These are phyloP conservation scores for Cryoendolithus antarcticus DNA, from an alignment of 2,329 filamentous ascomycete genomes.

Conservation along the genomic window DNA sequence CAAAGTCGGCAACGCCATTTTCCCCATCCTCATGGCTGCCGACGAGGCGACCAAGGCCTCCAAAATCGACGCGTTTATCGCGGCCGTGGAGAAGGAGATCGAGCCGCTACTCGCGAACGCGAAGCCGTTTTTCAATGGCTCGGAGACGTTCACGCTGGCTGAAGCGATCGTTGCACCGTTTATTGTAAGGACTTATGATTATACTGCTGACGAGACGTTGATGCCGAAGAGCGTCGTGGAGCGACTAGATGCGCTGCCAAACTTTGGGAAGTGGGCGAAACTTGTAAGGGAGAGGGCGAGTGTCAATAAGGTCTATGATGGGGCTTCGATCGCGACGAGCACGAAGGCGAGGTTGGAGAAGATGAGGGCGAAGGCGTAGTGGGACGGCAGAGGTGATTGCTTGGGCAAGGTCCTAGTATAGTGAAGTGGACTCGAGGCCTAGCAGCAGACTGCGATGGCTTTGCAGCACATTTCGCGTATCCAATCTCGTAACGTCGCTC, in stretches of 20 bases:
- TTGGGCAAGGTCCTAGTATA: too few species aligned
- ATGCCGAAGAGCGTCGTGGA: slow-evolving; percentile 37
- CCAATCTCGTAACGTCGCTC: too few species aligned
- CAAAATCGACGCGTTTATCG: slow-evolving; percentile 40
- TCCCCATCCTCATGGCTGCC: slow-evolving; percentile 35
- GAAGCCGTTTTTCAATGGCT: slow-evolving; percentile 34
- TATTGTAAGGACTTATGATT: slow-evolving; percentile 46
- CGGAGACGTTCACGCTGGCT: slow-evolving; percentile 50
- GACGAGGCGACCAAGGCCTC: slow-evolving; percentile 28
- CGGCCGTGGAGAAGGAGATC: slow-evolving; percentile 53
- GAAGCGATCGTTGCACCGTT: slow-evolving; percentile 63
- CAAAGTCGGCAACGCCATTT: slow-evolving; percentile 43
- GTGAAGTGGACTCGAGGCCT: too few species aligned
- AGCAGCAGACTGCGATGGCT: too few species aligned
- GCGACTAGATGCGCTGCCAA: slow-evolving; percentile 47
- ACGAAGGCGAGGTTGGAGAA: slow-evolving; percentile 32
- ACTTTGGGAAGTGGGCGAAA: slow-evolving; percentile 20
- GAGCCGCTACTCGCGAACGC: slow-evolving; percentile 52
- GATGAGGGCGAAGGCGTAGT: slow-evolving; percentile 14
- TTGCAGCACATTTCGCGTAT: too few species aligned
- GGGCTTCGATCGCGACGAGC: slow-evolving; percentile 32
- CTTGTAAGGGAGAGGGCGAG: slow-evolving; percentile 35
- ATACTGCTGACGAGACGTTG: slow-evolving; percentile 42
- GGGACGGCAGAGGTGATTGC: too few species aligned
- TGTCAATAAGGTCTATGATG: slow-evolving; percentile 52